Base-by-base conservation (phyloP, 1,284 basidiomycete genomes). In the Chondrostereum purpureum region DNA sequence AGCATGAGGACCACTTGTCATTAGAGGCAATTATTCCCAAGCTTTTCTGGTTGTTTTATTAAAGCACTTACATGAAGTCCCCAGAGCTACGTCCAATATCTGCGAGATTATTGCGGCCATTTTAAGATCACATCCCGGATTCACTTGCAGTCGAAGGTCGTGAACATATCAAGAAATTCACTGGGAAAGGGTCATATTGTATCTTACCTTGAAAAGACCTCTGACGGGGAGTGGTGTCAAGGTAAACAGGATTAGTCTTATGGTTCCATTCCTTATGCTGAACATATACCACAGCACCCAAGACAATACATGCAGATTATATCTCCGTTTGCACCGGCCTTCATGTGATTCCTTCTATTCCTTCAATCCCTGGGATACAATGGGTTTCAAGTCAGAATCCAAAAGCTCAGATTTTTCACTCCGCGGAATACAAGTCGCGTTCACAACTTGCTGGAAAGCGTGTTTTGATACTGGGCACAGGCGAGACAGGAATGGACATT, bases 401-500 rank as follows among this genome's bases (percentile, higher is more conserved):
- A n/a, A 22, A 45, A 4, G 62, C 63, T n/a, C 49, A 56, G 6
- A 65, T 68, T 3, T 69, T 75, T 44, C 79, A 82, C 54, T 80
- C 78, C 3, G 62, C 62, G 1, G 56, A 68, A 17, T 80, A 81
- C 64, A 78, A 79, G 53, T 56, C 57, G 5, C 68, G 71, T 8
- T 51, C 59, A 0, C 71, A 79, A 53, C 61, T 80, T 4, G 43
- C 50, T n/a, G 70, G 67, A 16, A 67, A 69, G 50, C 62, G 67
- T 12, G 69, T 82, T 16, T 65, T 80, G 60, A 68, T 82, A n/a
- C 63, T 81, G 18, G 79, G 79, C 0, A 72, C 70, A 2, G 81
- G 81, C 0, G 81, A 84, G 58, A 84, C 81, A 3, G 79, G 78
- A 2, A 80, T 82, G 77, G 80, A 84, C 55, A 62, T 84, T 31